Evolutionary conservation across 2,329 filamentous ascomycete genomes (phyloP).

Genomic region (Aureobasidium sp.): DNA sequence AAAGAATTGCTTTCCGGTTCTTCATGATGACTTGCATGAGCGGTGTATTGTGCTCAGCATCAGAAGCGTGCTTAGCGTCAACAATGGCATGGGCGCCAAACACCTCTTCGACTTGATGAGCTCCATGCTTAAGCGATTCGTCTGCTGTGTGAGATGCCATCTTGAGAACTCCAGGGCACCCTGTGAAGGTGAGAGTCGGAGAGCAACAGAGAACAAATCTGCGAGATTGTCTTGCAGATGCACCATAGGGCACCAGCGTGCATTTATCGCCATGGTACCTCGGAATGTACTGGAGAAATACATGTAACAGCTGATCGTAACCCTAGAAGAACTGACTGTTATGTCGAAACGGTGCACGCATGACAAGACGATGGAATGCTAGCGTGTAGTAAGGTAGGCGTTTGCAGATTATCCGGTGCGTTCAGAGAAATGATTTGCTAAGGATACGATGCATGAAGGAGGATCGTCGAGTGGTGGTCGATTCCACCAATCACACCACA

Average conservation of each 20-base stretch:
- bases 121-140: slow-evolving; percentile 10
- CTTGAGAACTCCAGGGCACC: not conserved
- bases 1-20: slow-evolving; percentile 38
- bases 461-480: not conserved
- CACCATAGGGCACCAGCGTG: not conserved
- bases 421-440: not conserved
- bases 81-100: slow-evolving; percentile 4
- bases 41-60: slow-evolving; percentile 3
- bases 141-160: slow-evolving; percentile 8
- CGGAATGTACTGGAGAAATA: not conserved
- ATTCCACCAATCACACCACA: slow-evolving; percentile 5
- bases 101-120: slow-evolving; percentile 8
- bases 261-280: slow-evolving; percentile 2
- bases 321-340: not conserved
- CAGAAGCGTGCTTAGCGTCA: slow-evolving; percentile 3
- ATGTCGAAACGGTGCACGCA: not conserved
- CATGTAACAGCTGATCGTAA: not conserved
- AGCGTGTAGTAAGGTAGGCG: not conserved
- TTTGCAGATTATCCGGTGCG: not conserved
- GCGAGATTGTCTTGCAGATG: not conserved
- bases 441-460: not conserved
- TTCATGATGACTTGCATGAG: slow-evolving; percentile 7
- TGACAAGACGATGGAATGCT: not conserved
- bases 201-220: not conserved
- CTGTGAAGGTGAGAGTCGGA: no score